phyloP scores from a whole-genome alignment of 768 basidiomycete species.

The Podaxis carcinomalis region DNA sequence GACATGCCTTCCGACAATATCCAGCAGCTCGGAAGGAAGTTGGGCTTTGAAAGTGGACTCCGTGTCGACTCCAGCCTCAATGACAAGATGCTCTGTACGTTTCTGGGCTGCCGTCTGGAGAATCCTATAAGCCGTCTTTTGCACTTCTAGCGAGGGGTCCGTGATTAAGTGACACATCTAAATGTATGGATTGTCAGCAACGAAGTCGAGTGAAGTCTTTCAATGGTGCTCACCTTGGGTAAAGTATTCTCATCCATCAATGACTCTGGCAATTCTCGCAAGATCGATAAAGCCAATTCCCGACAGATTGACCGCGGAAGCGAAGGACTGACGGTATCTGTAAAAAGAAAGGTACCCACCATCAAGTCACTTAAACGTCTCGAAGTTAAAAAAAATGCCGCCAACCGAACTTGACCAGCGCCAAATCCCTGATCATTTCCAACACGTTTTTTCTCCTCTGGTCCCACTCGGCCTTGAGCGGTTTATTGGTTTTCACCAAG shows the following conservation, averaged over 20 bases:
- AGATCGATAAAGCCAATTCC: conserved; percentile 62
- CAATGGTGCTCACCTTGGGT: conserved; percentile 42
- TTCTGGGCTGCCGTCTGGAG: conserved; percentile 66
- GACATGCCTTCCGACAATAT: conserved; percentile 50
- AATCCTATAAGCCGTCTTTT: conserved; percentile 74
- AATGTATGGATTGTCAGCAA: not conserved
- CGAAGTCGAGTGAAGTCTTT: not conserved
- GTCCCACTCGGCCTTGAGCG: conserved; percentile 66
- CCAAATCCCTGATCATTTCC: conserved; percentile 56
- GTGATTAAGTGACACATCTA: conserved; percentile 80
- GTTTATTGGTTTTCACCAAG: conserved; percentile 66
- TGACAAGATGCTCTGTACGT: conserved; percentile 77
- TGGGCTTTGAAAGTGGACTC: conserved; percentile 47
- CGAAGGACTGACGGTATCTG: conserved; percentile 26
- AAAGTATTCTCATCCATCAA: conserved; percentile 63
- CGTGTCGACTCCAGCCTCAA: conserved; percentile 80
- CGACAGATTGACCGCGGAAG: conserved; percentile 63
- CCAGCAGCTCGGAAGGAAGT: conserved; percentile 65
- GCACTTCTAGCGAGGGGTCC: conserved; percentile 60
- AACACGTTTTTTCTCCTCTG: conserved; percentile 49
- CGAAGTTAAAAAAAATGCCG: conserved; percentile 7
- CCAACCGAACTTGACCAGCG: conserved; percentile 51
- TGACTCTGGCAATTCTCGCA: conserved; percentile 60
- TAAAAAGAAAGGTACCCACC: conserved; percentile 18
- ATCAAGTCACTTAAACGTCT: not conserved